Conservation (phyloP, 805 yeast genomes). For the Candida gorgasii region DNA sequence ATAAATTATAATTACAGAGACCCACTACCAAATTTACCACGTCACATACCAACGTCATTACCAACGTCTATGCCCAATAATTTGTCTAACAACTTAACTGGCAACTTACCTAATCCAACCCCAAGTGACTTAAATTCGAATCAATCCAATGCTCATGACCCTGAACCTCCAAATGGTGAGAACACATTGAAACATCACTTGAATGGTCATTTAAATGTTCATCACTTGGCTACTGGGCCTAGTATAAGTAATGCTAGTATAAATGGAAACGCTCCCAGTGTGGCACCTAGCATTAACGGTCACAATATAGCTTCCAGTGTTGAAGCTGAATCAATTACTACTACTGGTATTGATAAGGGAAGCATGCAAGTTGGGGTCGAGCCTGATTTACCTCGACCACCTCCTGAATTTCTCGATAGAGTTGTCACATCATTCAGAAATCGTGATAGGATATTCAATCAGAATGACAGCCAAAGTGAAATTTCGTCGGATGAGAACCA, state of each 20-base stretch:
- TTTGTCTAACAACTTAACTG: background rate
- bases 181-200: too few species aligned
- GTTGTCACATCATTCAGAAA: slow-evolving; percentile 2
- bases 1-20: slow-evolving; percentile 2
- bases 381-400: slow-evolving; percentile 17
- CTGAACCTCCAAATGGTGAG: background rate
- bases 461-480: slow-evolving; percentile 10
- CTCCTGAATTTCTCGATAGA: slow-evolving; percentile 15
- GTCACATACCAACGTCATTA: background rate
- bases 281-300: background rate
- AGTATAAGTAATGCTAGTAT: slow-evolving; percentile 3
- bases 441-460: slow-evolving; percentile 4
- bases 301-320: slow-evolving; percentile 16
- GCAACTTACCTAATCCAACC: background rate
- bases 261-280: slow-evolving; percentile 6
- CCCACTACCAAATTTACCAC: background rate
- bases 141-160: background rate
- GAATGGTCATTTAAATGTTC: background rate
- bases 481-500: slow-evolving; percentile 20
- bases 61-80: background rate
- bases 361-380: slow-evolving; percentile 16
- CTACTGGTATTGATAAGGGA: slow-evolving; percentile 14
- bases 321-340: slow-evolving; percentile 17
- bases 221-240: slow-evolving; percentile 1
- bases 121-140: background rate